Percentiles rank a stretch among this genome's conserved stretches.
Evolutionary conservation across 352 stramenopile species (phyloP).

Genomic region (Phytophthora citrophthora): DNA sequence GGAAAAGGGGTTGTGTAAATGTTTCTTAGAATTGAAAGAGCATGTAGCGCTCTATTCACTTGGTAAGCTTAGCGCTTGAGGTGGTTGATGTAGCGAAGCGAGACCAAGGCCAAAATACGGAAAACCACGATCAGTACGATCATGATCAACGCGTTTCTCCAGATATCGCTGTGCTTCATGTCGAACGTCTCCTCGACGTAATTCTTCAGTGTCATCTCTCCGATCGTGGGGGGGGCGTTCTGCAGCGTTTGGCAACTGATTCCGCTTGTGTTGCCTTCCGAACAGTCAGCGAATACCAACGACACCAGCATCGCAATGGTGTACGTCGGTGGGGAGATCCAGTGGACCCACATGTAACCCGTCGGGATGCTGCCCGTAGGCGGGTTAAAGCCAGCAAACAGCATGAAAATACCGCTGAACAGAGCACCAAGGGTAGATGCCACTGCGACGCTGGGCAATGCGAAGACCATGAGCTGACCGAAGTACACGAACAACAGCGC

Average conservation of each 20-base stretch:
- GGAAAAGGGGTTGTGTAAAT: no score
- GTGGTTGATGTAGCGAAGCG: slow-evolving; percentile 46
- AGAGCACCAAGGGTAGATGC: slow-evolving; percentile 44
- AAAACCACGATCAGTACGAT: slow-evolving; percentile 53
- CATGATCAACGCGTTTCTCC: slow-evolving; percentile 42
- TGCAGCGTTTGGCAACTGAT: slow-evolving; percentile 44
- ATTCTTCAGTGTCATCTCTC: slow-evolving; percentile 42
- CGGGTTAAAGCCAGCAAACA: slow-evolving; percentile 66
- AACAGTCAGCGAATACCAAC: slow-evolving; percentile 43
- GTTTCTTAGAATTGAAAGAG: no score
- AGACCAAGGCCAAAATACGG: slow-evolving; percentile 43
- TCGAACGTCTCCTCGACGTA: slow-evolving; percentile 58
- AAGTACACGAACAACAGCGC: slow-evolving; percentile 58
- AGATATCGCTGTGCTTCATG: slow-evolving; percentile 59
- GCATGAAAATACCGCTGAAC: slow-evolving; percentile 53
- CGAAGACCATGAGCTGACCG: slow-evolving; percentile 51
- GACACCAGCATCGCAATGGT: slow-evolving; percentile 48
- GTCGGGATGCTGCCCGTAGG: slow-evolving; percentile 54
- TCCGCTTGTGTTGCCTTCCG: slow-evolving; percentile 9
- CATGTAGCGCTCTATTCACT: neutral
- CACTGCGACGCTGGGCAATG: slow-evolving; percentile 44
- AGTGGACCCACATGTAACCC: slow-evolving; percentile 64
- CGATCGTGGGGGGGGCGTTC: slow-evolving; percentile 21
- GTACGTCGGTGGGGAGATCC: slow-evolving; percentile 52
- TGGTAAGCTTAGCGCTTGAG: slow-evolving; percentile 5